Base-by-base conservation (phyloP, 305 asterid species). In the Ajuga reptans region DNA sequence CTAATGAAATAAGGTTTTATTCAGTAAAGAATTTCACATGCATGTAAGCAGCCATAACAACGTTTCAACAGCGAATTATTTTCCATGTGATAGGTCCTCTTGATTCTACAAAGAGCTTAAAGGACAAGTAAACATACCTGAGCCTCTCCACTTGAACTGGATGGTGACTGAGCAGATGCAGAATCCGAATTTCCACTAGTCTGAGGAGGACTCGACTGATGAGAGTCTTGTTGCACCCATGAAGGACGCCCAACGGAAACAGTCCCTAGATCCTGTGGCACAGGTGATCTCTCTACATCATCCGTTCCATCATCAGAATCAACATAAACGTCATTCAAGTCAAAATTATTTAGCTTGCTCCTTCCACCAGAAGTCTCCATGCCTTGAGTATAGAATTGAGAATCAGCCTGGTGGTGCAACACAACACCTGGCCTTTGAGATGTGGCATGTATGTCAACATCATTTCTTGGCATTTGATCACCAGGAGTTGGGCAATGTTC, bases 131-230 rank as follows among this genome's bases (percentile, higher is more conserved):
- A 64, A 61, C 53, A 70, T 77, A 89, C 96, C 95, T 82, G 92
- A 82, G 85, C 83, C 74, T 85, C 90, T 59, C 90, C 95, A 52
- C 79, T 85, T 81, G 95, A 89, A 82, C 95, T 84, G 45, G 96
- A 87, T 58, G 91, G 91, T 76, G 96, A 87, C 69, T 82, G 96
- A 1, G 89, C 87, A 78, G 96, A 89, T 6, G 86, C 88, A 52
- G 96, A 85, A 73, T 86, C 96, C 8, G 96, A 87, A 75, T 86
- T 87, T 58, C 91, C 81, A 73, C 92, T 85, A 46, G 89, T 84
- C 77, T 87, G 95, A 71, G 89, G 95, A 69, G 95, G 96, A 83
- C 96, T 87, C 64, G 89, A 87, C 72, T 81, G 92, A 68, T 76
- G 87, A 50, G 89, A 89, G 56, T 80, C 93, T 69, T 82, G 93